A percentile compares a stretch with the other conserved stretches of the same genome.
These are phyloP conservation scores for Hyaloscypha variabilis DNA, from an alignment of 495 filamentous ascomycete species.

Conservation along the genomic window DNA sequence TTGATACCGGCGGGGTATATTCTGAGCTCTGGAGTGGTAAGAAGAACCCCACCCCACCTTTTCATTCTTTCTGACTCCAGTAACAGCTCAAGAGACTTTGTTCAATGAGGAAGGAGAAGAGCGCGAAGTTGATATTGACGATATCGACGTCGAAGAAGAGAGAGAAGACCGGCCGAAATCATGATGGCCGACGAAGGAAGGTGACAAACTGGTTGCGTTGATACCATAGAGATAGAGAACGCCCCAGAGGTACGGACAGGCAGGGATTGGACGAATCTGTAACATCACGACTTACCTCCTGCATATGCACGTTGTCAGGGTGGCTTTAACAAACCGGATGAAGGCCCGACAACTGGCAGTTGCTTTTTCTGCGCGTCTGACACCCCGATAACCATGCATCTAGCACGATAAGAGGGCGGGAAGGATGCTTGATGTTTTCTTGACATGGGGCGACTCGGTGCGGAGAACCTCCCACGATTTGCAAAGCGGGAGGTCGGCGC, in stretches of 20 bases:
- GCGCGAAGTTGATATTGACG: constrained; percentile 40
- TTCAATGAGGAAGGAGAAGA: constrained; percentile 41
- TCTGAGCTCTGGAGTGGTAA: constrained; percentile 88
- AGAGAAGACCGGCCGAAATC: constrained; percentile 18
- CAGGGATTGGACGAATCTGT: constrained; percentile 18
- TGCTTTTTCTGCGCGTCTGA: not conserved
- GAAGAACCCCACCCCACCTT: constrained; percentile 39
- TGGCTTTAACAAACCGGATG: constrained; percentile 5
- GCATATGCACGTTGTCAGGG: constrained; percentile 3
- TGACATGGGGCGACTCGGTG: not conserved
- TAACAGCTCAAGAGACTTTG: constrained; percentile 46
- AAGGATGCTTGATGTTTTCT: not conserved
- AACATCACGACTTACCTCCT: constrained; percentile 20
- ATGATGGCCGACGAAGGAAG: constrained; percentile 8
- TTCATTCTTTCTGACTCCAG: not conserved
- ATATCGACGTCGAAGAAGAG: constrained; percentile 15
- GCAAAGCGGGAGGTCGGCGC: not conserved
- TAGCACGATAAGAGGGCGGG: constrained; percentile 1
- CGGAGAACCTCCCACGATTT: not conserved
- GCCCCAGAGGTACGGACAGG: not conserved
- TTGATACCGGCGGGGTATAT: constrained; percentile 82
- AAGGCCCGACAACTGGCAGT: constrained; percentile 4
- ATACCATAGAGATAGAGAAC: not conserved
- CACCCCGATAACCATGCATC: not conserved
- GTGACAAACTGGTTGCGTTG: not conserved